Base-by-base conservation (phyloP, 176 grass and related monocot genomes). In the Elymus sibiricus region DNA sequence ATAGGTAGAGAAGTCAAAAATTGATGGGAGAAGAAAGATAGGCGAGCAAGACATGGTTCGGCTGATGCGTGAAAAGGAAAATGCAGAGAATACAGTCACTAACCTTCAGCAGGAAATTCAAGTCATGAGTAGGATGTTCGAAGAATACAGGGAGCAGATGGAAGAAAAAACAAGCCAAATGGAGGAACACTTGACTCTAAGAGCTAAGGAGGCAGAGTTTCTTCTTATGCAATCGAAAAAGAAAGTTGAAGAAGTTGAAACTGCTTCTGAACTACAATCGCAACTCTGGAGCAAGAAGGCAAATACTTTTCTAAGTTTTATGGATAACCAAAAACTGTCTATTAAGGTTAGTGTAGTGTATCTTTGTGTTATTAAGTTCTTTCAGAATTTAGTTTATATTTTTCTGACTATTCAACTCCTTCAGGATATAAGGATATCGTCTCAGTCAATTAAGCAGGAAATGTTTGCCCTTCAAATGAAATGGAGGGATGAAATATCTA, bases 401-500 rank as follows among this genome's bases (percentile, higher is more conserved):
- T 81, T 72, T 64, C 24, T 73, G 79, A 73, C 26, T 42, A 46
- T 83, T 72, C 25, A 78, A 79, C 79, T 87, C 44, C 85, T 39
- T 81, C 82, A 99, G 97, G 94, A 97, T 31, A 88, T 99, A 85
- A 99, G 80, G 67, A 39, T 92, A 71, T 96, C 92, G 31, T 94
- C 94, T 58, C 76, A 94, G 47, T 88, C 88, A 19, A 92, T 97
- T 44, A 99, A 97, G 83, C 92, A 91, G 65, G 92, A 99, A 74
- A 90, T 99, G 21, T 72, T 83, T 39, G 39, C 83, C 62, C 86
- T 93, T 83, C 89, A 93, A 92, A 95, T 88, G 83, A 91, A 90
- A 89, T 97, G 94, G 92, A 94, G 80, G 25, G 85, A 96, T 64
- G 97, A 99, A 91, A 88, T 99, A 88, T 93, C 79, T 77, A 88